Percentiles rank a stretch among this genome's conserved stretches.
Conservation (phyloP, 495 filamentous ascomycete species). For the Xylaria sp. region DNA sequence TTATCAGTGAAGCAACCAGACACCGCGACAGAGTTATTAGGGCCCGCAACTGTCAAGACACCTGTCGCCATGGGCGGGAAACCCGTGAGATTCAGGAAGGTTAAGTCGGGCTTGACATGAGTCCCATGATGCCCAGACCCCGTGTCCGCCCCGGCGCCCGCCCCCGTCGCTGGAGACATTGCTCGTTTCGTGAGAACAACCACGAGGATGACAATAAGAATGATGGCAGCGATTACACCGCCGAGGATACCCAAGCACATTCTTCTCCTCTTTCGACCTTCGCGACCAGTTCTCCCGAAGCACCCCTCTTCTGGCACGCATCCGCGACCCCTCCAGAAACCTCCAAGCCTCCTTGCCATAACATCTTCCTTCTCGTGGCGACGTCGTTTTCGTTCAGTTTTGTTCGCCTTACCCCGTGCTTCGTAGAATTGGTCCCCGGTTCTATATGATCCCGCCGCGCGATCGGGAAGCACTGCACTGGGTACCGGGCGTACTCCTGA, state of each 20-base stretch:
- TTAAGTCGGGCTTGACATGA: constrained; percentile 32
- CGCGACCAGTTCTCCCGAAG: constrained; percentile 66
- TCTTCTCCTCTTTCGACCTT: constrained; percentile 68
- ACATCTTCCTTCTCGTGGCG: constrained; percentile 70
- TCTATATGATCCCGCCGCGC: constrained; percentile 45
- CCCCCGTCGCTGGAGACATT: constrained; percentile 9
- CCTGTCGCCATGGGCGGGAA: constrained; percentile 88
- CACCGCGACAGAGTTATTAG: constrained; percentile 62
- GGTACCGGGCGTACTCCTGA: constrained; percentile 29
- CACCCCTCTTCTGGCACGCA: constrained; percentile 65
- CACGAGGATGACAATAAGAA: constrained; percentile 65
- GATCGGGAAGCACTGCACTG: constrained; percentile 42
- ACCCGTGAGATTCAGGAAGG: constrained; percentile 73
- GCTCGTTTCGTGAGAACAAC: constrained; percentile 58
- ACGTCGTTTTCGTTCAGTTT: constrained; percentile 57
- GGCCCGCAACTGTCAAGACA: constrained; percentile 73
- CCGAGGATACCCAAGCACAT: constrained; percentile 63
- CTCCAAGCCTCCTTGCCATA: constrained; percentile 59
- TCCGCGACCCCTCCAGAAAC: constrained; percentile 66
- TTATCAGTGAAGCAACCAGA: constrained; percentile 65
- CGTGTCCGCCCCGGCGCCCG: constrained; percentile 38
- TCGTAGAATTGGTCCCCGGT: constrained; percentile 46
- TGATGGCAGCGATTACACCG: constrained; percentile 63
- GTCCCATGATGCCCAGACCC: constrained; percentile 26
- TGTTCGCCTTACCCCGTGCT: constrained; percentile 41